phyloP scores from a whole-genome alignment of 1,284 basidiomycete genomes.

The Cryptococcus hybrid region DNA sequence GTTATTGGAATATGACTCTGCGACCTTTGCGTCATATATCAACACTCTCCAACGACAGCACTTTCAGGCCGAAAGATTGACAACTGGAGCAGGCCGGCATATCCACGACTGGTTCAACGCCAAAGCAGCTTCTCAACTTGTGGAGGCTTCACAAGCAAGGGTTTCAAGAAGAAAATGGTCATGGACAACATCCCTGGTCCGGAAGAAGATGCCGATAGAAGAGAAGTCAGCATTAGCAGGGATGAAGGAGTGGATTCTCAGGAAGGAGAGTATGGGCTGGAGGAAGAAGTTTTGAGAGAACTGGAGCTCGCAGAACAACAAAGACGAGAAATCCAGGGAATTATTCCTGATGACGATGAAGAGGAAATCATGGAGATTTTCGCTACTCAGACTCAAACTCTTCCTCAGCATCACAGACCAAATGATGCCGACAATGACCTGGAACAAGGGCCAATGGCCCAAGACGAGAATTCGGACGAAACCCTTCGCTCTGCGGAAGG shows the following conservation, averaged over 20 bases:
- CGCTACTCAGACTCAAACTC: constrained; percentile 40
- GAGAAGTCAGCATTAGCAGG: neutral
- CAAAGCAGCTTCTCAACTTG: constrained; percentile 81
- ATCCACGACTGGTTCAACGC: constrained; percentile 49
- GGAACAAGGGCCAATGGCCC: constrained; percentile 16
- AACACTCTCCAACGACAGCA: constrained; percentile 65
- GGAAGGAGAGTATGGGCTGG: constrained; percentile 34
- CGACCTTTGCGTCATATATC: constrained; percentile 88
- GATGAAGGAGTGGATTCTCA: constrained; percentile 17
- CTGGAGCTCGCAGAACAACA: constrained; percentile 11
- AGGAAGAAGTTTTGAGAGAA: constrained; percentile 41
- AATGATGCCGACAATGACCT: constrained; percentile 15
- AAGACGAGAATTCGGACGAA: constrained; percentile 23
- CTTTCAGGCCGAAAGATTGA: constrained; percentile 38
- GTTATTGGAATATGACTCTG: constrained; percentile 84
- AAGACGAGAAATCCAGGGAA: neutral
- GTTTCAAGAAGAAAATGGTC: constrained; percentile 25
- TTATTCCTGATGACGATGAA: constrained; percentile 28
- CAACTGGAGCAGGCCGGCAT: constrained; percentile 36
- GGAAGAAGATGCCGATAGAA: neutral
- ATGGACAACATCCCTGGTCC: constrained; percentile 35
- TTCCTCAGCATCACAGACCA: constrained; percentile 10
- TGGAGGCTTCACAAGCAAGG: constrained; percentile 52
- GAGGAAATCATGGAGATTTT: constrained; percentile 44
- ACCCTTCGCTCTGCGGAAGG: constrained; percentile 62